These are phyloP conservation scores for Hymenochaete sp. DNA, from an alignment of 1,284 basidiomycete species.

Conservation along the genomic window DNA sequence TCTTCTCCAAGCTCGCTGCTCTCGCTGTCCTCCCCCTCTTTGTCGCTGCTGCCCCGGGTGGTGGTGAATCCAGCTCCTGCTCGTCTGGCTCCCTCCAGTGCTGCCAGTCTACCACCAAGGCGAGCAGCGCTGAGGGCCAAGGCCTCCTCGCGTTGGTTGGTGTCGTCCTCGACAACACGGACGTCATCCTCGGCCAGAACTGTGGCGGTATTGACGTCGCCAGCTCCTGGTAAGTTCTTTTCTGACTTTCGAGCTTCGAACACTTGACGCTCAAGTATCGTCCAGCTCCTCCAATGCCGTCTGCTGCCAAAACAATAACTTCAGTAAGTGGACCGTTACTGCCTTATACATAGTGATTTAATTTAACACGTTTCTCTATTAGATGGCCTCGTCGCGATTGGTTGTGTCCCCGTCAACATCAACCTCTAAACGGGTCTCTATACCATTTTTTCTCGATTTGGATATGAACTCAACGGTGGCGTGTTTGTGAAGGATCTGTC, in stretches of 20 bases:
- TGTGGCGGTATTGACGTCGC: conserved; percentile 27
- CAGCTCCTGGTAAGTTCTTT: conserved; percentile 8
- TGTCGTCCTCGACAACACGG: conserved; percentile 24
- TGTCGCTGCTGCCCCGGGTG: conserved; percentile 15
- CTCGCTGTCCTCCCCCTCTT: conserved; percentile 11
- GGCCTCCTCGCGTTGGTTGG: conserved; percentile 25
- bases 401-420: conserved; percentile 20
- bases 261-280: too few species aligned
- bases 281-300: conserved; percentile 27
- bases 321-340: too few species aligned
- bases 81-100: conserved; percentile 14
- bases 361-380: background rate
- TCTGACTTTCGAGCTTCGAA: too few species aligned
- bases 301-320: conserved; percentile 34
- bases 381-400: conserved; percentile 20
- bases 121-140: conserved; percentile 1
- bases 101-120: conserved; percentile 9
- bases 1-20: conserved; percentile 5
- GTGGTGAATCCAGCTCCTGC: conserved; percentile 21
- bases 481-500: too few species aligned
- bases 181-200: conserved; percentile 25
- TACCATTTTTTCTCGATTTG: too few species aligned
- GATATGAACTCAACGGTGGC: too few species aligned
- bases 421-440: too few species aligned
- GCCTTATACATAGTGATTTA: too few species aligned